Conservation (phyloP, 352 stramenopile species). For the Thalassiosira hispida region DNA sequence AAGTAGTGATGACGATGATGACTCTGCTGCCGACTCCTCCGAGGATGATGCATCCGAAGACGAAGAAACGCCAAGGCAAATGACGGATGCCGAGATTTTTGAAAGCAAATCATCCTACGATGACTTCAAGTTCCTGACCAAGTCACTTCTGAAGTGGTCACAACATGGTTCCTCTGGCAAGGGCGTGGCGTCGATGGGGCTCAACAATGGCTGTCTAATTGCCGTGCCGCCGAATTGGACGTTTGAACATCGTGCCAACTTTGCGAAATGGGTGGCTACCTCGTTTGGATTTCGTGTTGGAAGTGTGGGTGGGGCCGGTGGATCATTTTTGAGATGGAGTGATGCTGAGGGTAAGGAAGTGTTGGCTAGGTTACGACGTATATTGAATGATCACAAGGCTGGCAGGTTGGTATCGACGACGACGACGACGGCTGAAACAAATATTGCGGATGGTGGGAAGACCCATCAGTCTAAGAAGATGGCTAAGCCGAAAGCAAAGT, state of each 20-base stretch:
- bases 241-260: conserved; percentile 50
- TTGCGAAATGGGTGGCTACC: conserved; percentile 64
- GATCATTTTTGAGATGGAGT: conserved; percentile 66
- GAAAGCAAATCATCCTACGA: conserved; percentile 67
- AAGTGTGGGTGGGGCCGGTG: conserved; percentile 47
- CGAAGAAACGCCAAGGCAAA: conserved; percentile 5
- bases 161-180: conserved; percentile 19
- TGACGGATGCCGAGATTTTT: conserved; percentile 59
- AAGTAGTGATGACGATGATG: conserved; percentile 30
- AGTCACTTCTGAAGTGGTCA: conserved; percentile 52
- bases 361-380: conserved; percentile 44
- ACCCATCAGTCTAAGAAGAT: conserved; percentile 1
- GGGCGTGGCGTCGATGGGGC: conserved; percentile 41
- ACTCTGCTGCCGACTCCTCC: conserved; percentile 7
- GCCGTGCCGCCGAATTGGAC: conserved; percentile 52
- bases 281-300: conserved; percentile 66
- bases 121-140: conserved; percentile 75
- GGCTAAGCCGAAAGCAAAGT: conserved; percentile 11
- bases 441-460: not conserved
- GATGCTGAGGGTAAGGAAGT: conserved; percentile 55
- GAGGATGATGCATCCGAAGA: conserved; percentile 13
- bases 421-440: not conserved
- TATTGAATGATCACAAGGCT: conserved; percentile 50
- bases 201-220: conserved; percentile 66
- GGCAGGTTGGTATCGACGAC: conserved; percentile 26